A percentile compares a stretch with the other conserved stretches of the same genome.
These are phyloP conservation scores for Rhodofomes roseus DNA, from an alignment of 1,284 basidiomycete species.

Conservation along the genomic window DNA sequence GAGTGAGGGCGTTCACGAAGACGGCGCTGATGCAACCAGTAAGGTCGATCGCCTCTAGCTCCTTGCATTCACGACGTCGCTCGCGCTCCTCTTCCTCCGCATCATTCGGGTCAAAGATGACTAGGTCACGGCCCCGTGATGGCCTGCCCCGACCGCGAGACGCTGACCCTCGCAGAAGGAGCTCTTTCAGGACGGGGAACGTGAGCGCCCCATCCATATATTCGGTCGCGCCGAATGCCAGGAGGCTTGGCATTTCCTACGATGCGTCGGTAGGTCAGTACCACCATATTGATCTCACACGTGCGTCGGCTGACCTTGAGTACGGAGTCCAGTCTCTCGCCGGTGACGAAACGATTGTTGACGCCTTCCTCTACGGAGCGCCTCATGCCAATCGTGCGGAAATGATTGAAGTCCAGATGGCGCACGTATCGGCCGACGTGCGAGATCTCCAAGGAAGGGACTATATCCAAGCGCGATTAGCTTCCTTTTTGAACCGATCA, in stretches of 20 bases:
- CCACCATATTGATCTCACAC: not conserved
- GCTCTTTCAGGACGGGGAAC: slow-evolving; percentile 76
- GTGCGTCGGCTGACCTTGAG: slow-evolving; percentile 58
- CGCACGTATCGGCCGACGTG: slow-evolving; percentile 74
- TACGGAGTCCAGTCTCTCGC: slow-evolving; percentile 77
- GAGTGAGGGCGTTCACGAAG: slow-evolving; percentile 80
- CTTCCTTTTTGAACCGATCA: not conserved
- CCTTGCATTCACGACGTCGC: slow-evolving; percentile 70
- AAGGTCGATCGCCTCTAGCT: slow-evolving; percentile 87
- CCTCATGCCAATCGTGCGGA: slow-evolving; percentile 92
- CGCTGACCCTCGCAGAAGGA: slow-evolving; percentile 77
- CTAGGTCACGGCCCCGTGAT: slow-evolving; percentile 57
- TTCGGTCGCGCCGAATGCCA: slow-evolving; percentile 87
- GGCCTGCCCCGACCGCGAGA: slow-evolving; percentile 67
- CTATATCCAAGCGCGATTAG: slow-evolving; percentile 33
- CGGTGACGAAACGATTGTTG: slow-evolving; percentile 89
- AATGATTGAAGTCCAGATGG: slow-evolving; percentile 88
- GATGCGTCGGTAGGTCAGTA: not conserved
- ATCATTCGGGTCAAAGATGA: slow-evolving; percentile 43
- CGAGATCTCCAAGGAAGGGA: slow-evolving; percentile 68
- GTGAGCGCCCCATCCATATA: slow-evolving; percentile 93
- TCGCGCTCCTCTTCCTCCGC: slow-evolving; percentile 70
- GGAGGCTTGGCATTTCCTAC: slow-evolving; percentile 83
- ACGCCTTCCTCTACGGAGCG: slow-evolving; percentile 89
- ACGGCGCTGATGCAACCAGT: slow-evolving; percentile 92